Conservation (phyloP, 228 moss, liverwort and hornwort species). For the Sphagnum fallax region DNA sequence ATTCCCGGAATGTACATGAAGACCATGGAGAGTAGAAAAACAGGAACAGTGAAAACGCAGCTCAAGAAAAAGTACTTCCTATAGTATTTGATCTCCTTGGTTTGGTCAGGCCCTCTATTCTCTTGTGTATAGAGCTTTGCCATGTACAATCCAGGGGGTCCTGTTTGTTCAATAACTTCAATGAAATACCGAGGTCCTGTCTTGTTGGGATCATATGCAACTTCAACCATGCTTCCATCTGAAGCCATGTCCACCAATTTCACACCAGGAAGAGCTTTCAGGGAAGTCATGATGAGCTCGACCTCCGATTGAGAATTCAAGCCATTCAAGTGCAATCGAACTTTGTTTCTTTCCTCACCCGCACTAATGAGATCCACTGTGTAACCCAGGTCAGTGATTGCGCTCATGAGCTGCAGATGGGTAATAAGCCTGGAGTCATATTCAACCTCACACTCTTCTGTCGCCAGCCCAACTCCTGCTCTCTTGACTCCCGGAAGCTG, state of each 20-base stretch:
- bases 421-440: slow-evolving; percentile 53
- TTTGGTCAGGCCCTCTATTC: slow-evolving; percentile 62
- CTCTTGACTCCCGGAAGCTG: slow-evolving; percentile 68
- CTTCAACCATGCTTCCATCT: slow-evolving; percentile 28
- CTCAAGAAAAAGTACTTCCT: slow-evolving; percentile 75
- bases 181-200: slow-evolving; percentile 82
- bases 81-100: slow-evolving; percentile 52
- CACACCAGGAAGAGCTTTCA: slow-evolving; percentile 67
- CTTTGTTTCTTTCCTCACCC: slow-evolving; percentile 78
- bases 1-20: slow-evolving; percentile 75
- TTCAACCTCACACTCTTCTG: slow-evolving; percentile 80
- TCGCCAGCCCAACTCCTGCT: slow-evolving; percentile 78
- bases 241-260: slow-evolving; percentile 66
- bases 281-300: slow-evolving; percentile 60
- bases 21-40: slow-evolving; percentile 85
- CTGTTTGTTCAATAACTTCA: slow-evolving; percentile 69
- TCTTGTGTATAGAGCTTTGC: slow-evolving; percentile 51
- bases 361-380: slow-evolving; percentile 73
- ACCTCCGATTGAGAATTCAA: slow-evolving; percentile 37
- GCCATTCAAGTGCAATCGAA: slow-evolving; percentile 59
- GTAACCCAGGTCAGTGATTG: slow-evolving; percentile 75
- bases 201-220: slow-evolving; percentile 84
- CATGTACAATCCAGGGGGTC: slow-evolving; percentile 34
- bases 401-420: slow-evolving; percentile 27
- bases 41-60: slow-evolving; percentile 84